A percentile compares a stretch with the other conserved stretches of the same genome.
phyloP scores from a whole-genome alignment of 148 eudicot genomes.

The Limonium bicolor region DNA sequence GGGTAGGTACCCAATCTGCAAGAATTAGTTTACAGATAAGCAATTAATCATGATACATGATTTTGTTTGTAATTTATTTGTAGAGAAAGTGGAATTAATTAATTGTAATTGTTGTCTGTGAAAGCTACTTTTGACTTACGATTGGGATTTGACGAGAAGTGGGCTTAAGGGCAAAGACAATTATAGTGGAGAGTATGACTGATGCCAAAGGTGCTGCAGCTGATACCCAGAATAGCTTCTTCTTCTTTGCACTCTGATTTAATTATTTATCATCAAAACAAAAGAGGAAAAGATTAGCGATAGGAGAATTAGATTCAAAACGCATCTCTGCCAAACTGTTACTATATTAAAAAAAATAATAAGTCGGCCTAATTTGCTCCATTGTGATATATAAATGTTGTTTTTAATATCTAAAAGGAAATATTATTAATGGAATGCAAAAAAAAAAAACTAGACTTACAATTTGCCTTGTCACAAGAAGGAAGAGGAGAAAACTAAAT shows the following conservation, averaged over 20 bases:
- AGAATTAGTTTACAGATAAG: neutral
- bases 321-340: neutral
- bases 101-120: neutral
- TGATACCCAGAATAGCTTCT: slow-evolving; percentile 76
- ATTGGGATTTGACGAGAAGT: slow-evolving; percentile 35
- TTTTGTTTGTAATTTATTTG: neutral
- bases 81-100: neutral
- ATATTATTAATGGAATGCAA: neutral
- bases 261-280: neutral
- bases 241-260: slow-evolving; percentile 57
- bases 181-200: slow-evolving; percentile 63
- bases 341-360: neutral
- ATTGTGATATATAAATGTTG: neutral
- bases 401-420: too few species aligned
- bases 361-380: neutral
- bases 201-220: slow-evolving; percentile 91
- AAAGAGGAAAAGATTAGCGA: neutral
- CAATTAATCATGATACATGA: neutral
- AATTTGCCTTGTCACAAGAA: slow-evolving; percentile 52
- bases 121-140: slow-evolving; percentile 44
- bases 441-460: slow-evolving; percentile 37
- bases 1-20: slow-evolving; percentile 73
- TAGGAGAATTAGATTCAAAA: neutral
- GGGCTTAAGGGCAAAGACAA: slow-evolving; percentile 46
- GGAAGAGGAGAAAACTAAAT: slow-evolving; percentile 42